phyloP scores from a whole-genome alignment of 2,329 filamentous ascomycete genomes.

The Stachybotrys echinatus region DNA sequence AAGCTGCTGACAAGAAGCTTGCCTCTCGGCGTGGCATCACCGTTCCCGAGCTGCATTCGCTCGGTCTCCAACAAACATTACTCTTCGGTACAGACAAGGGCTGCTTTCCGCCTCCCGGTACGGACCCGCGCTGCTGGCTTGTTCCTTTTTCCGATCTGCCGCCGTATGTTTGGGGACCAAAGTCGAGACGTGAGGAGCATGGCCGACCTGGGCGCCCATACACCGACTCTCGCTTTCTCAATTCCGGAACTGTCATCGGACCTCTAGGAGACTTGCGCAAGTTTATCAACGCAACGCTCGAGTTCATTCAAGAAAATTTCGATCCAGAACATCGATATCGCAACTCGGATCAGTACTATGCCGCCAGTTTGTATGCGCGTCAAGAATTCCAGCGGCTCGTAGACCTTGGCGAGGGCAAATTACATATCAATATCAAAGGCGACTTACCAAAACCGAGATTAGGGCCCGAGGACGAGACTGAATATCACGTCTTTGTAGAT shows the following conservation, averaged over 20 bases:
- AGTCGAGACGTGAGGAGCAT: conserved; percentile 3
- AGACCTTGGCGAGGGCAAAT: not conserved
- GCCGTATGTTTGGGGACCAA: conserved; percentile 11
- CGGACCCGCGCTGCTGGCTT: conserved; percentile 13
- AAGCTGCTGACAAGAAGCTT: conserved; percentile 9
- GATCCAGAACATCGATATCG: conserved; percentile 7
- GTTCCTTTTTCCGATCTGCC: conserved; percentile 11
- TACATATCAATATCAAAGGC: not conserved
- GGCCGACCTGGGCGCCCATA: not conserved
- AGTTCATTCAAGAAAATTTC: conserved; percentile 4
- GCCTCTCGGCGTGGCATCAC: conserved; percentile 12
- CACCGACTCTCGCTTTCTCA: conserved; percentile 11
- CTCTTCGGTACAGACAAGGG: conserved; percentile 15
- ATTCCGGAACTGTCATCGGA: conserved; percentile 16
- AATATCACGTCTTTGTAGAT: not conserved
- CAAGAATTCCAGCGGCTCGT: conserved; percentile 14
- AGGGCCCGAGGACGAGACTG: not conserved
- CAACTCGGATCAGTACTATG: conserved; percentile 15
- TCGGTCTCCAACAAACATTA: conserved; percentile 11
- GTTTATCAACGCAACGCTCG: conserved; percentile 11
- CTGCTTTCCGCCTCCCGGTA: conserved; percentile 7
- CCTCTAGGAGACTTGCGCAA: conserved; percentile 12
- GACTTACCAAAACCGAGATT: not conserved
- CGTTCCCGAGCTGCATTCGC: conserved; percentile 9
- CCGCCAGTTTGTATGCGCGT: conserved; percentile 11